Evolutionary conservation across 768 basidiomycete genomes (phyloP).

Genomic region (Hortiboletus flavorubellus): DNA sequence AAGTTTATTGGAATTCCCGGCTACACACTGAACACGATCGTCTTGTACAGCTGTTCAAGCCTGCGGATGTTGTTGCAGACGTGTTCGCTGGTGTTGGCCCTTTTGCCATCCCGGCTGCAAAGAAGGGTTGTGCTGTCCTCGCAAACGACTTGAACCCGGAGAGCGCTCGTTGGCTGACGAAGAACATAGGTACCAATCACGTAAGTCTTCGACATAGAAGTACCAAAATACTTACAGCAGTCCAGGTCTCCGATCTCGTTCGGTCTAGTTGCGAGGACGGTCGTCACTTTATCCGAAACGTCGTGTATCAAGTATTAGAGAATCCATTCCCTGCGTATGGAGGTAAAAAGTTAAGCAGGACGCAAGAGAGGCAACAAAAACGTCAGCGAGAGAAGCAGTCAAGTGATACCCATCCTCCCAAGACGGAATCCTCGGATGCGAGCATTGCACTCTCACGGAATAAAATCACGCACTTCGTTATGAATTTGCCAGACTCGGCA

Average conservation of each 20-base stretch:
- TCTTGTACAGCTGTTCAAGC: conserved; percentile 68
- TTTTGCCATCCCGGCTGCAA: conserved; percentile 90
- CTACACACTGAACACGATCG: conserved; percentile 89
- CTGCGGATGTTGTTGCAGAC: conserved; percentile 82
- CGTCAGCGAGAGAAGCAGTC: conserved; percentile 32
- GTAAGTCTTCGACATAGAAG: conserved; percentile 40
- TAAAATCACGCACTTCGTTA: conserved; percentile 84
- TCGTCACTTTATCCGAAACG: conserved; percentile 72
- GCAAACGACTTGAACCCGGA: conserved; percentile 95
- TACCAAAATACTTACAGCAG: conserved; percentile 3
- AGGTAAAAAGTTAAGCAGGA: conserved; percentile 37
- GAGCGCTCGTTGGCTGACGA: conserved; percentile 69
- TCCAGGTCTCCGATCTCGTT: conserved; percentile 62
- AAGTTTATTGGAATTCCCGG: conserved; percentile 98
- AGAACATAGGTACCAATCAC: conserved; percentile 74
- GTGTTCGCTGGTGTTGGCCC: conserved; percentile 98
- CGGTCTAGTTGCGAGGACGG: conserved; percentile 82
- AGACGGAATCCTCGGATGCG: conserved; percentile 6
- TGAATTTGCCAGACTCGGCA: conserved; percentile 95
- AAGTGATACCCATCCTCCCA: neutral
- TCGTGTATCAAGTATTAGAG: conserved; percentile 50
- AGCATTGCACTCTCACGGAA: conserved; percentile 38
- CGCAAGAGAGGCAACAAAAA: conserved; percentile 45
- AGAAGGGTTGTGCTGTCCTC: conserved; percentile 83
- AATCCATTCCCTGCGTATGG: conserved; percentile 63